These are phyloP conservation scores for Acanthamoeba lenticulata DNA, from an alignment of 208 protist species.

Conservation along the genomic window DNA sequence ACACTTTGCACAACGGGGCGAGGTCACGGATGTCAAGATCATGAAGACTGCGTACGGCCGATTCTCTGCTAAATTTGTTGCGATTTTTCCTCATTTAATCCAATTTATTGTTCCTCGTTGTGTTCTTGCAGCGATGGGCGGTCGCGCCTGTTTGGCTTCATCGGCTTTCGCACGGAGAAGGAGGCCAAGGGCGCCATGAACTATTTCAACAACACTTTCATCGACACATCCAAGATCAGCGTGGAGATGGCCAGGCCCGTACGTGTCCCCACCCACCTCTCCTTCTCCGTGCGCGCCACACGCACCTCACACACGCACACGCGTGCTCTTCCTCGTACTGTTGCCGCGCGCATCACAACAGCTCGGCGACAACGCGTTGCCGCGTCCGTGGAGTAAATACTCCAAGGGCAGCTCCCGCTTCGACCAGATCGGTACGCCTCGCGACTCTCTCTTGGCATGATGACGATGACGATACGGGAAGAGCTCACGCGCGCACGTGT, in stretches of 20 bases:
- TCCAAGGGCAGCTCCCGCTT: slow-evolving; percentile 84
- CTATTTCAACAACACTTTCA: slow-evolving; percentile 94
- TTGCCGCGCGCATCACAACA: background rate
- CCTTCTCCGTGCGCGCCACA: background rate
- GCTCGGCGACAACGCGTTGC: slow-evolving; percentile 67
- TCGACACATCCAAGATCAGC: slow-evolving; percentile 93
- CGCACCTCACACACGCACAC: no score
- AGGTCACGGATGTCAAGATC: slow-evolving; percentile 91
- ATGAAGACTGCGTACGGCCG: slow-evolving; percentile 67
- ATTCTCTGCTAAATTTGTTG: background rate
- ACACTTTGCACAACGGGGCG: slow-evolving; percentile 88
- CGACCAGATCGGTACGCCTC: background rate
- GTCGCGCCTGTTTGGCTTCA: slow-evolving; percentile 95
- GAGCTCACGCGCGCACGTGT: background rate
- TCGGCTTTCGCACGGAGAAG: slow-evolving; percentile 92
- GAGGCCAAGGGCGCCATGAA: slow-evolving; percentile 91
- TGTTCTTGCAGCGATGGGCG: slow-evolving; percentile 73
- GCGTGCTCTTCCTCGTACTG: background rate
- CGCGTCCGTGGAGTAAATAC: slow-evolving; percentile 89
- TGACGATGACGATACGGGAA: slow-evolving; percentile 15
- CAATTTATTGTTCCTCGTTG: background rate
- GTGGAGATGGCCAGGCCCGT: slow-evolving; percentile 84
- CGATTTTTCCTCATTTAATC: background rate
- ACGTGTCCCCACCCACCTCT: background rate
- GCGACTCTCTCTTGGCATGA: no score